These are phyloP conservation scores for Brassica napus DNA, from an alignment of 345 rosid genomes.

Conservation along the genomic window DNA sequence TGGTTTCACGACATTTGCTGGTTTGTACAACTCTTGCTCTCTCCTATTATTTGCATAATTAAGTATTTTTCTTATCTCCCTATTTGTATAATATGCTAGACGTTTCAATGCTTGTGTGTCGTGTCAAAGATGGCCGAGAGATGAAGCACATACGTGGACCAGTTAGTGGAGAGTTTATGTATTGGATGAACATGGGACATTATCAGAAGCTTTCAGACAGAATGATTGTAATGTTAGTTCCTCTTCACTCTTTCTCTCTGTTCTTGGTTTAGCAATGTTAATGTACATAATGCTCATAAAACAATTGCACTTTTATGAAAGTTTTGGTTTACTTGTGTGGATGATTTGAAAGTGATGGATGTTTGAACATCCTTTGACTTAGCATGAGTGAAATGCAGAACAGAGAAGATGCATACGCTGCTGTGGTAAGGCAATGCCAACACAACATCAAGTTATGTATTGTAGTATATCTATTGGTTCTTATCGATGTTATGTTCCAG, in stretches of 20 bases:
- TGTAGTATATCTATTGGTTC: not conserved
- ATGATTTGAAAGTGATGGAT: not conserved
- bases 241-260: not conserved
- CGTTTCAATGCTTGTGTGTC: too few relatives aligned
- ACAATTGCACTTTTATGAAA: too few relatives aligned
- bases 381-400: conserved; percentile 55
- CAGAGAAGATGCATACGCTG: conserved; percentile 74
- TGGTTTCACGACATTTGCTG: too few relatives aligned
- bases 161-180: conserved; percentile 71
- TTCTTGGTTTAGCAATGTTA: not conserved
- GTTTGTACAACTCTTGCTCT: too few relatives aligned
- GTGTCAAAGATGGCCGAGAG: too few relatives aligned
- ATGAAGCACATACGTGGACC: too few relatives aligned
- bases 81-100: too few relatives aligned
- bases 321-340: not conserved
- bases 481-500: conserved; percentile 43
- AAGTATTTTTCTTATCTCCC: too few relatives aligned
- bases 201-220: conserved; percentile 57
- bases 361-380: conserved; percentile 43
- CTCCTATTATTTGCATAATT: too few relatives aligned
- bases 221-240: conserved; percentile 72
- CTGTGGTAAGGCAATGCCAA: conserved; percentile 54
- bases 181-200: conserved; percentile 83
- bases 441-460: not conserved
- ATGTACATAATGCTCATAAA: too few relatives aligned